Base-by-base conservation (phyloP, 129 eudicot species). In the Artemisia tridentata region DNA sequence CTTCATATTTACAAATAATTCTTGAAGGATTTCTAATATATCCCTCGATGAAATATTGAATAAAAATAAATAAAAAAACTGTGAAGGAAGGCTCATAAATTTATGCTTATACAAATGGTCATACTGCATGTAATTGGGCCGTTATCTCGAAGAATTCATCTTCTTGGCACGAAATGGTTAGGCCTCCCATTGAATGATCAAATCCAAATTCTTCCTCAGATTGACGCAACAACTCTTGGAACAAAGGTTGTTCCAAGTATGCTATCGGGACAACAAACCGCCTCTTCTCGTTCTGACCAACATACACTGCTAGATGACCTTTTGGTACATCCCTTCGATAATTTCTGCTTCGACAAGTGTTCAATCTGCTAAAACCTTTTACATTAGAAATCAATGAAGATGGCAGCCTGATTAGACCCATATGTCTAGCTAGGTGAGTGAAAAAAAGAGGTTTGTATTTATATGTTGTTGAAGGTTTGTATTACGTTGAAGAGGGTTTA, bases 161-260 rank as follows among this genome's bases (percentile, higher is more conserved):
- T 73, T 63, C 78, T 18, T 63, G 45, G 78, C 78, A 73, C 6
- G 46, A 73, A 63, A 73, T 63, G 45, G 78, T 73, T 29, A 73
- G 63, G 53, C 78, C 78, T 63, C 78, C 78, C 78, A 63, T 63
- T 2, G 78, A 53, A 51, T 73, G 78, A 50, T 73, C 71, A 51
- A 63, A 73, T 52, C 64, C 71, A 1, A 50, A 73, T 3, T 73
- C 71, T 50, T 73, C 78, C 63, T 73, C 78, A 0, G 78, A 73
- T 63, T 63, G 71, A 34, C 71, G 78, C 78, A 73, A 63, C 46
- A 73, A 63, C 4, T 63, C 53, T 73, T 62, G 78, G 46, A 73
- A 73, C 16, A 73, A 50, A 7, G 78, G 78, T 51, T 73, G 63
- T 51, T 73, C 63, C 62, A 73, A 73, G 63, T 25, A 73, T 8